These are phyloP conservation scores for Fragaria iinumae DNA, from an alignment of 306 rosid species.

Conservation along the genomic window DNA sequence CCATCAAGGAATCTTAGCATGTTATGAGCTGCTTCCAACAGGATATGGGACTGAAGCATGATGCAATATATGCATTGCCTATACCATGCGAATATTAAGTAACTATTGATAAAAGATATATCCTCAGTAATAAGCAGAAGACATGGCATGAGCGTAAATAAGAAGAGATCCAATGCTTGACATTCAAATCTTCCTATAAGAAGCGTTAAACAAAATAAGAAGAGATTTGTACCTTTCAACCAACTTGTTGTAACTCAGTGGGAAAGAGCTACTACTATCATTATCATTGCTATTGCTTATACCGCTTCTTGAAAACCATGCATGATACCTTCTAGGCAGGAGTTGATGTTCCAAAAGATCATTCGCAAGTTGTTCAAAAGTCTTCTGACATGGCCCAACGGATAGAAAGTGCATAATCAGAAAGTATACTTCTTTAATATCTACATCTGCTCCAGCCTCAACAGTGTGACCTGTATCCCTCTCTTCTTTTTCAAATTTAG, in stretches of 20 bases:
- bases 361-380: slow-evolving; percentile 54
- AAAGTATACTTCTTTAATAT: slow-evolving; percentile 74
- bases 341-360: slow-evolving; percentile 81
- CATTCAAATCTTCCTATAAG: background rate
- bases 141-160: slow-evolving; percentile 4
- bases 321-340: slow-evolving; percentile 90
- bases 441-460: slow-evolving; percentile 55
- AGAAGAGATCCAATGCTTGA: background rate
- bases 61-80: background rate
- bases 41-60: background rate
- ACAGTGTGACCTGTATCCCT: slow-evolving; percentile 31
- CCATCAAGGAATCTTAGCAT: background rate
- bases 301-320: slow-evolving; percentile 76
- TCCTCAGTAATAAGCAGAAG: background rate
- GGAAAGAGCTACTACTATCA: slow-evolving; percentile 66
- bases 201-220: background rate
- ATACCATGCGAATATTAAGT: background rate
- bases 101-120: background rate
- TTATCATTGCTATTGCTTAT: slow-evolving; percentile 31
- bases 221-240: slow-evolving; percentile 56
- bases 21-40: background rate
- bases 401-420: slow-evolving; percentile 76
- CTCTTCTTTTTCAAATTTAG: slow-evolving; percentile 30
- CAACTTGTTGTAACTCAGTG: slow-evolving; percentile 56
- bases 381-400: slow-evolving; percentile 72